Base-by-base conservation (phyloP, 1,284 basidiomycete genomes). In the Leccinum glutinopallens region DNA sequence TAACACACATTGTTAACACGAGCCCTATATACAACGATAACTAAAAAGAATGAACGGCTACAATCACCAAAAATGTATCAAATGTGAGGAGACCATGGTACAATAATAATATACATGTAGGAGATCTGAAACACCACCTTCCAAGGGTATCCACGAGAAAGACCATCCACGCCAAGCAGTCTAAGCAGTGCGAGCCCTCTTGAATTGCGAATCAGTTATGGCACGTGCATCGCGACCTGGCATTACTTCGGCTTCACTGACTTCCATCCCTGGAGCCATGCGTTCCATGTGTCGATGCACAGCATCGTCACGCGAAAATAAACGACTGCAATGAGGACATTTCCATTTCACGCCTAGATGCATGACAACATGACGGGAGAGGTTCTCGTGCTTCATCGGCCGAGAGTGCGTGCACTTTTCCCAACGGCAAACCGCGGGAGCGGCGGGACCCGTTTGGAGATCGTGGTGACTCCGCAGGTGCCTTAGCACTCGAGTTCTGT, bases 321-420 rank as follows among this genome's bases (percentile, higher is more conserved):
- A 61, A 53, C 60, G 66, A 22, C 59, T 61, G 29, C 73, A 75
- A 64, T 73, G 72, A n/a, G 67, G 67, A 29, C 73, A 75, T 60
- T 54, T 64, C 74, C 73, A 77, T 62, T 74, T 77, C 57, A 75
- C 71, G 5, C 72, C 71, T 5, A 75, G 59, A 63, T 75, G 73
- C 65, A 64, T 73, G 58, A 76, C 66, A 17, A 75, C 55, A 58
- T 75, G 73, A 15, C 75, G 73, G 2, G 76, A 67, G 3, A 75
- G 74, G n/a, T 77, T 77, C 62, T 77, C 73, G 63, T 75, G 75
- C 60, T 73, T 77, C 72, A 75, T 75, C 63, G 61, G 51, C 62
- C 65, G 61, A 9, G 65, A 29, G 60, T 71, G 71, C 10, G 67
- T 66, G 56, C 75, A 75, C 56, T 54, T 59, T 4, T 67, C 66